phyloP scores from a whole-genome alignment of 108 stramenopile genomes.

The Skeletonema grethae region DNA sequence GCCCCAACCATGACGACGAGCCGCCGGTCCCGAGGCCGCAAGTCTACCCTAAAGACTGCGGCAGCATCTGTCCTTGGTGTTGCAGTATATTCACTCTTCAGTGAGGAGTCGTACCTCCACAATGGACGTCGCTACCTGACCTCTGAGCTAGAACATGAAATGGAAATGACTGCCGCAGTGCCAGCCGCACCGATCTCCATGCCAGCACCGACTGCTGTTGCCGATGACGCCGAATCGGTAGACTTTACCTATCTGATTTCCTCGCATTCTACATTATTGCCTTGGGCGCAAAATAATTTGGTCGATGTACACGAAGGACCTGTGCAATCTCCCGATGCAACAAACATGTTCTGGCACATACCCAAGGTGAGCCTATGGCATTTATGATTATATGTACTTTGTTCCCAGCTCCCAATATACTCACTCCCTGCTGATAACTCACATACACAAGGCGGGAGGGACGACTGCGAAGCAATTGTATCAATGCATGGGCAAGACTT shows the following conservation, averaged over 20 bases:
- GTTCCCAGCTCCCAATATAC: no score
- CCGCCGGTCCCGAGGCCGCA: not conserved
- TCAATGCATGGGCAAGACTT: conserved; percentile 17
- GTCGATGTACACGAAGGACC: conserved; percentile 32
- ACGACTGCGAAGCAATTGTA: conserved; percentile 29
- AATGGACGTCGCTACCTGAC: not conserved
- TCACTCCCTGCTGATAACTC: no score
- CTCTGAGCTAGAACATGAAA: not conserved
- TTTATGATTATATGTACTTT: no score
- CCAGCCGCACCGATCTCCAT: not conserved
- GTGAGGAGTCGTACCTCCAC: not conserved
- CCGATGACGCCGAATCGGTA: not conserved
- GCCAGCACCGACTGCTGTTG: not conserved
- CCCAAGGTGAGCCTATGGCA: no score
- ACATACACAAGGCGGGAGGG: conserved; percentile 42
- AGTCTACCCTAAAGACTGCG: conserved; percentile 1
- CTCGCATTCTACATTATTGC: conserved; percentile 15
- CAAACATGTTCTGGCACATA: conserved; percentile 39
- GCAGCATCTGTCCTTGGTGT: not conserved
- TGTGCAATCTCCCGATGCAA: conserved; percentile 15
- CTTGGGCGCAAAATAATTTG: conserved; percentile 45
- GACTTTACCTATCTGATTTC: not conserved
- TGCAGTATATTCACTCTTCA: conserved; percentile 1
- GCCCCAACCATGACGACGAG: not conserved
- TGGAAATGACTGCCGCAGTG: not conserved